Base-by-base conservation (phyloP, 192 early-diverging fungal genomes). In the Podila horticola region DNA sequence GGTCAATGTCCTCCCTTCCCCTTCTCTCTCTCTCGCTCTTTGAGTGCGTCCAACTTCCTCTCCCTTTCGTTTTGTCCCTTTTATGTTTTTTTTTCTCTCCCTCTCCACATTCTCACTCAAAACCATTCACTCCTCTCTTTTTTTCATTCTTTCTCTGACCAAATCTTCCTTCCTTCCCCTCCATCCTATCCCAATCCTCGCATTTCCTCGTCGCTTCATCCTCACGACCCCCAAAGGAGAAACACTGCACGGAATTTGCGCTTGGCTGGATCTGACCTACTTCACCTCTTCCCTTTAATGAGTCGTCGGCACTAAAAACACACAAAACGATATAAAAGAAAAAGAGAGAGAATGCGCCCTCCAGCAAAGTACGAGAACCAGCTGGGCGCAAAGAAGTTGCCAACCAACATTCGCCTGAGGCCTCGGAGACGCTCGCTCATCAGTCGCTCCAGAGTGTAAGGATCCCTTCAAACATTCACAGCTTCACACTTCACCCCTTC, bases 391-490 rank as follows among this genome's bases (percentile, higher is more conserved):
- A 68, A 63, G 34, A 68, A 69, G 67, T 58, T 41, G 10, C 24
- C 60, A 0, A 36, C 74, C 11, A 63, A 34, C 52, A 58, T 71
- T 30, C 75, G 75, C 64, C n/a, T 71, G 52, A 62, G 75, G 28
- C 57, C 75, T n/a, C 63, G 75, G 13, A 64, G 75, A 45, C 75
- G 75, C n/a, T 79, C 75, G 29, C 67, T 79, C 67, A 79, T 79
- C 1, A 69, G 75, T 51, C 75, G 75, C 30, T 57, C 75, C 34
- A 58, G 68, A 69, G 75, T 69, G 75, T 79, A 79, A 79, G 75
- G 57, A 59, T 26, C 52, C 52, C 52, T 22, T 24, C 52, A 52
- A 19, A 52, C n/a, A n/a, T 22, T 52, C 50, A 55, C 5, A 55
- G 7, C 24, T 26, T 55, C 52, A 24, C 8, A 3, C 12, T 19